A percentile compares a stretch with the other conserved stretches of the same genome.
Evolutionary conservation across 331 rosid genomes (phyloP).

Genomic region (Spiraea crenata): DNA sequence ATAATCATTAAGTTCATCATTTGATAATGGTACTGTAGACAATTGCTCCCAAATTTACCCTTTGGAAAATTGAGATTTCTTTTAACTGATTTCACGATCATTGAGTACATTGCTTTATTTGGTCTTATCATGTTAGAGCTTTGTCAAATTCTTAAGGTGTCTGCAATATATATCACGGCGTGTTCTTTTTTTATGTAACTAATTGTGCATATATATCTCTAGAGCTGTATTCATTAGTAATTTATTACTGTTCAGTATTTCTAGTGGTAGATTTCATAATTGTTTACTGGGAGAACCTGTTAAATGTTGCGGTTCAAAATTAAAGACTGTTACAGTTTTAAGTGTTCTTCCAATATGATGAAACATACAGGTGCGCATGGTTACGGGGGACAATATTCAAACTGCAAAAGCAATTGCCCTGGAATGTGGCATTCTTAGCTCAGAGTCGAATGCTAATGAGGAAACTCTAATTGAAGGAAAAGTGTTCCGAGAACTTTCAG

Average conservation of each 20-base stretch:
- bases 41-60: too few relatives aligned
- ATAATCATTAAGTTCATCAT: too few relatives aligned
- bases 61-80: not conserved
- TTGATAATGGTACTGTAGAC: too few relatives aligned
- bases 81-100: not conserved
- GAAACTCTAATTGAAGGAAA: slow-evolving; percentile 74
- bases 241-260: not conserved
- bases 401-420: slow-evolving; percentile 91
- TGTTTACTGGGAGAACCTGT: not conserved
- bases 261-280: not conserved
- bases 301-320: not conserved
- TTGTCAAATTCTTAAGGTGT: not conserved
- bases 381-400: slow-evolving; percentile 89
- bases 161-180: not conserved
- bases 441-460: slow-evolving; percentile 52
- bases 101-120: not conserved
- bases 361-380: slow-evolving; percentile 69
- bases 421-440: slow-evolving; percentile 84
- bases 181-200: not conserved
- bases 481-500: slow-evolving; percentile 60
- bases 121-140: too few relatives aligned
- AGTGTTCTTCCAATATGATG: not conserved
- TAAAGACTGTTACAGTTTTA: not conserved
- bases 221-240: too few relatives aligned
- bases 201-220: too few relatives aligned